Evolutionary conservation across 805 yeast genomes (phyloP), one percentile per base, ranked within the genome.

Genomic region (Lachancea quebecensis): DNA sequence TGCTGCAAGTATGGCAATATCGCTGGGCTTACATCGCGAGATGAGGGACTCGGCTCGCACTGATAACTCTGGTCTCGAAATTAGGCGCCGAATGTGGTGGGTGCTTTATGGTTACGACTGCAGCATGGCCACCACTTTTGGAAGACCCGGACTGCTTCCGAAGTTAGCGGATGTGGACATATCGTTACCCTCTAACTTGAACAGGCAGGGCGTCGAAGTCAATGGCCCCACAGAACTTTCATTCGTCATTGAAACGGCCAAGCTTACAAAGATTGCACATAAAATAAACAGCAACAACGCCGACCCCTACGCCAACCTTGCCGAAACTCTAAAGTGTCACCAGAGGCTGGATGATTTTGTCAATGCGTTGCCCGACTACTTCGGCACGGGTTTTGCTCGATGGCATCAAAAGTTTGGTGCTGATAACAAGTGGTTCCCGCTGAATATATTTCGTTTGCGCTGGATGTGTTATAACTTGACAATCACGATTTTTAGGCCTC

Each of bases 61-160:
- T 56, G 27, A 34, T 27, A n/a, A 14, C 18, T 8, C 25, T 5
- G 58, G 42, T 57, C 67, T 15, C 64, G 64, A 46, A 85, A 79
- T 52, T 69, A 70, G 85, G 51, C 67, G 84, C 54, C 63, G 85
- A 44, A 59, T 79, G 29, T 82, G 85, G 85, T 81, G 85, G 83
- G 81, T 82, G 1, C 52, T 82, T 9, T 79, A 76, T 51, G 72
- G 76, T 42, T 78, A 78, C 53, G 86, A 80, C 59, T 75, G 79
- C 14, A 81, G 82, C 42, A 76, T 83, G 14, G 75, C 83, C 1
- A 68, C 81, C 17, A 75, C 83, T 0, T 77, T 78, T 60, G 86
- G 85, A 11, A 64, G 88, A 52, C 87, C 88, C 1, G 70, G 77
- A 4, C 72, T 72, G 50, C 62, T 77, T 38, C 82, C 82, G 1